These are phyloP conservation scores for Alternaria triticina DNA, from an alignment of 2,329 filamentous ascomycete genomes.

Conservation along the genomic window DNA sequence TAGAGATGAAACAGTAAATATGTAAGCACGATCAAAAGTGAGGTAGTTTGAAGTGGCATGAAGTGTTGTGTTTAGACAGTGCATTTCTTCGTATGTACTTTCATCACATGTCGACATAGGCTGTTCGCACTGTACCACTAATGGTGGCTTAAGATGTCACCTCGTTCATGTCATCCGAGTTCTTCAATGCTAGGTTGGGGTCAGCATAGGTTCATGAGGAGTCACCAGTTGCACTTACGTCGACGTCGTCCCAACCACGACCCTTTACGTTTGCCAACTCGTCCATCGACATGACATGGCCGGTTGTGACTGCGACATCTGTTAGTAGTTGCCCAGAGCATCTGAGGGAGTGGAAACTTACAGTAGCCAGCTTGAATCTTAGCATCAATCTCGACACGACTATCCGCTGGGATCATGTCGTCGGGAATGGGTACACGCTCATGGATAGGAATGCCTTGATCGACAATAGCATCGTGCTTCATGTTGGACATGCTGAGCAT, in stretches of 20 bases:
- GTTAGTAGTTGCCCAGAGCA: constrained; percentile 24
- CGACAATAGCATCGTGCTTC: constrained; percentile 89
- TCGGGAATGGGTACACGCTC: constrained; percentile 92
- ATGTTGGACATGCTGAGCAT: constrained; percentile 99
- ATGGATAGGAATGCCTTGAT: constrained; percentile 84
- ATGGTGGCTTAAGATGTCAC: constrained; percentile 23
- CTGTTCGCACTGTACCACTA: background rate
- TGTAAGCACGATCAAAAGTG: background rate
- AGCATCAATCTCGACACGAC: constrained; percentile 96
- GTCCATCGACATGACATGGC: constrained; percentile 85
- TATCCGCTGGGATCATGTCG: constrained; percentile 91
- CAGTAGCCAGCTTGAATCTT: constrained; percentile 92
- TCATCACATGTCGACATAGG: background rate
- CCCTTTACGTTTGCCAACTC: constrained; percentile 87
- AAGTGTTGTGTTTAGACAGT: background rate
- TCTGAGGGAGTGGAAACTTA: constrained; percentile 52
- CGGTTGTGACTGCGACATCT: constrained; percentile 71
- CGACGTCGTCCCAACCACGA: constrained; percentile 83
- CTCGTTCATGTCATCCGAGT: constrained; percentile 12
- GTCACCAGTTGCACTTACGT: constrained; percentile 46
- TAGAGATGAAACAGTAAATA: background rate
- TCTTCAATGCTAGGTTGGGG: constrained; percentile 39
- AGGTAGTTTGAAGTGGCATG: background rate
- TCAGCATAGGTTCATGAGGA: constrained; percentile 26
- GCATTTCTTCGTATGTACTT: background rate